phyloP scores from a whole-genome alignment of 1,139 yeast genomes.

The Kurtzmaniella quercitrusa region DNA sequence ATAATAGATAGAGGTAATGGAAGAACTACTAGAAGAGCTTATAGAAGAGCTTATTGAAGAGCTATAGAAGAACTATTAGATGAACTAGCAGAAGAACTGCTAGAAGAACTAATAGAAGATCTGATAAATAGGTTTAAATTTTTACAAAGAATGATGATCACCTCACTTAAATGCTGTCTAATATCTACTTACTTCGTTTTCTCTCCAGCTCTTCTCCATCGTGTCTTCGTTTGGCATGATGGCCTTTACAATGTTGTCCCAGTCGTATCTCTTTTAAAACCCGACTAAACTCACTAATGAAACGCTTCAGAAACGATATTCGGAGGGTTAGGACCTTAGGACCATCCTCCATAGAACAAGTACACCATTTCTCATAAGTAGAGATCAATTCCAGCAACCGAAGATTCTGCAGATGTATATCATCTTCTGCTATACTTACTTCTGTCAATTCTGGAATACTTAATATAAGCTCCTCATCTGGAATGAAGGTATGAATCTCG shows the following conservation, averaged over 20 bases:
- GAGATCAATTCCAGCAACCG: slow-evolving; percentile 29
- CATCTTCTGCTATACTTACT: slow-evolving; percentile 37
- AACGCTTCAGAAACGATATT: slow-evolving; percentile 25
- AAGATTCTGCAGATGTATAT: slow-evolving; percentile 27
- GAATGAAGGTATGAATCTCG: slow-evolving; percentile 21
- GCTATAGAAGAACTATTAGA: too few relatives aligned
- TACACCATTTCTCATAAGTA: slow-evolving; percentile 22
- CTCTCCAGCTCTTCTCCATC: slow-evolving; percentile 4
- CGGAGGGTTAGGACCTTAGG: slow-evolving; percentile 22
- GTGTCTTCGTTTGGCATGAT: not conserved
- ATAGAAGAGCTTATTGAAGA: too few relatives aligned
- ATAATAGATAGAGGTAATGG: not conserved
- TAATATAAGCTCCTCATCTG: slow-evolving; percentile 28
- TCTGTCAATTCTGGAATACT: slow-evolving; percentile 28
- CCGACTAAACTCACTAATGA: slow-evolving; percentile 27
- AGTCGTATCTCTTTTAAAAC: slow-evolving; percentile 21
- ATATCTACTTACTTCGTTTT: not conserved
- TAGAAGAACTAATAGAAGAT: too few relatives aligned
- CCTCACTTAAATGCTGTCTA: too few relatives aligned
- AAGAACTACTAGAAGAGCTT: not conserved
- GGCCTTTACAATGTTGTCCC: slow-evolving; percentile 17
- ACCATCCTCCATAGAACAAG: slow-evolving; percentile 8
- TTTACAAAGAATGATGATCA: too few relatives aligned
- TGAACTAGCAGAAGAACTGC: too few relatives aligned
- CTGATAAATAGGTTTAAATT: too few relatives aligned